Evolutionary conservation across 2,329 filamentous ascomycete genomes (phyloP).

Genomic region (Fusarium sp.): DNA sequence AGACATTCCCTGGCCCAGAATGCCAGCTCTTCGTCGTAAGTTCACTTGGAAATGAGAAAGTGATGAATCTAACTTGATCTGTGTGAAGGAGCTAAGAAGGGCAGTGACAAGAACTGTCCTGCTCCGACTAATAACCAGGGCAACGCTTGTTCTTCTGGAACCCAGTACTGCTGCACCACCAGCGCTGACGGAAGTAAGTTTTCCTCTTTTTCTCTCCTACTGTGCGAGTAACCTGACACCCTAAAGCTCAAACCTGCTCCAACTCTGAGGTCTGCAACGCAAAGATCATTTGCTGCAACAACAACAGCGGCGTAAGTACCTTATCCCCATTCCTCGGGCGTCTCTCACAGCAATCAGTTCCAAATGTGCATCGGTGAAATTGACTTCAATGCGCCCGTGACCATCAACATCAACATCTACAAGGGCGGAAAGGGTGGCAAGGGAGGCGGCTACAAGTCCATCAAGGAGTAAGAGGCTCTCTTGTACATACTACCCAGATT

Average conservation of each 20-base stretch:
- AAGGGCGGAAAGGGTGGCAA: conserved; percentile 5
- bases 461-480: not conserved
- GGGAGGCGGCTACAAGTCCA: not conserved
- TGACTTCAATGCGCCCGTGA: conserved; percentile 37
- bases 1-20: not conserved
- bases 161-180: not conserved
- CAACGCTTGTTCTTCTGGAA: not conserved
- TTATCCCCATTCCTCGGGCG: rapidly evolving
- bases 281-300: not conserved
- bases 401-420: conserved; percentile 34
- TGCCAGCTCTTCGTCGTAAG: not conserved
- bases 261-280: conserved; percentile 26
- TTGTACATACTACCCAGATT: not conserved
- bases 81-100: not conserved
- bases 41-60: rapidly evolving
- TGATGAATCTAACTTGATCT: not conserved
- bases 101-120: not conserved
- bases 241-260: conserved; percentile 19
- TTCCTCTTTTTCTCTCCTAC: not conserved
- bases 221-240: not conserved
- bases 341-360: not conserved
- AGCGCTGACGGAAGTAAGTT: conserved; percentile 22
- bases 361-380: conserved; percentile 40
- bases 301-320: conserved; percentile 33
- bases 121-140: not conserved